phyloP scores from a whole-genome alignment of 2,329 filamentous ascomycete species.

The Ophiostoma novo-ulmi region DNA sequence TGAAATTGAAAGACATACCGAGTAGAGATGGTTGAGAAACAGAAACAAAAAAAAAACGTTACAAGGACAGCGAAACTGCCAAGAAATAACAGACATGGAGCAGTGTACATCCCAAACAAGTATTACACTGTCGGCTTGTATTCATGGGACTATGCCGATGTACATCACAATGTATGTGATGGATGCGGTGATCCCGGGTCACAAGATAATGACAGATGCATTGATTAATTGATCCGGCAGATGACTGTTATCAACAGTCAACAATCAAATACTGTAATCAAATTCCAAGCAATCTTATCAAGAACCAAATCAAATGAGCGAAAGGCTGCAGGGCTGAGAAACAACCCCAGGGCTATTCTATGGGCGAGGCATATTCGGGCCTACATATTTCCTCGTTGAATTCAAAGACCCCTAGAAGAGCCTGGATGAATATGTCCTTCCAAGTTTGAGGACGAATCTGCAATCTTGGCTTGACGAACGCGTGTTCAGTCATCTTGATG shows the following conservation, averaged over 20 bases:
- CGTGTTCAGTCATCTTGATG: background rate
- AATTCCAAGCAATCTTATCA: background rate
- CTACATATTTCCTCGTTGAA: no score
- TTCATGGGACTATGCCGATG: background rate
- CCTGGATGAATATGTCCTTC: background rate
- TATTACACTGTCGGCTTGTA: background rate
- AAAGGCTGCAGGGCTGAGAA: constrained; percentile 1
- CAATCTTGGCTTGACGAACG: background rate
- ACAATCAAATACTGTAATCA: no score
- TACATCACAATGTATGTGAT: no score
- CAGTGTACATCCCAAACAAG: background rate
- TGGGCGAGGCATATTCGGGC: background rate
- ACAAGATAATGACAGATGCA: background rate
- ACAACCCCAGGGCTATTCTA: background rate
- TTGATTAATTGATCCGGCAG: background rate
- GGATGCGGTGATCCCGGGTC: background rate
- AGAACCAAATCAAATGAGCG: background rate
- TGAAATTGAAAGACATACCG: background rate
- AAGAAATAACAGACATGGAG: background rate
- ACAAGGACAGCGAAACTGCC: background rate
- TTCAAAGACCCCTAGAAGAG: background rate
- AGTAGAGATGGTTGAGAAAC: background rate
- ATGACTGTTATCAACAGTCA: background rate
- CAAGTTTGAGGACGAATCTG: background rate
- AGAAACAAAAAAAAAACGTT: background rate